phyloP scores from a whole-genome alignment of 2,329 filamentous ascomycete genomes.

The Beauveria caledonica region DNA sequence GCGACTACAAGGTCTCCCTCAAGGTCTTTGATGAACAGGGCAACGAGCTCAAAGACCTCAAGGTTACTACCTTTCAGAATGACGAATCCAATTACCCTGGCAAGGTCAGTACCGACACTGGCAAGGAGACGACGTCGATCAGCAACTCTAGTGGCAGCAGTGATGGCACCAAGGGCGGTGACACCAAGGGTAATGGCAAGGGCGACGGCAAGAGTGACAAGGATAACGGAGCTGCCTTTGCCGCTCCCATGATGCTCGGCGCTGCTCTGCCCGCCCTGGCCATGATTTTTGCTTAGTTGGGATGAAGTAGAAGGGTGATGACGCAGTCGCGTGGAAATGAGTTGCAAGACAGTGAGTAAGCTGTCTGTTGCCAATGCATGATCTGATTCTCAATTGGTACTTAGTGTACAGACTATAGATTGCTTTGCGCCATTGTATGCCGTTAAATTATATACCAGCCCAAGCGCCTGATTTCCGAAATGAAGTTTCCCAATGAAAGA shows the following conservation, averaged over 20 bases:
- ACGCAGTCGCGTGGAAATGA: background rate
- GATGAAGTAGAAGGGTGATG: background rate
- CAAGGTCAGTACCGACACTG: slow-evolving; percentile 31
- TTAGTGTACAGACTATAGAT: slow-evolving; percentile 9
- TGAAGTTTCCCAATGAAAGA: background rate
- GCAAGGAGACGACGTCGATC: slow-evolving; percentile 18
- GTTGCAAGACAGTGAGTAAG: background rate
- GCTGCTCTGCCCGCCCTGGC: slow-evolving; percentile 25
- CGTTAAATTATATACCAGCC: background rate
- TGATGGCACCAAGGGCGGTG: slow-evolving; percentile 1
- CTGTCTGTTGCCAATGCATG: background rate
- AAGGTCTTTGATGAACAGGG: slow-evolving; percentile 33
- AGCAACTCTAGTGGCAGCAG: slow-evolving; percentile 14
- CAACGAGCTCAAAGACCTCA: slow-evolving; percentile 34
- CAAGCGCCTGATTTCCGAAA: slow-evolving; percentile 2
- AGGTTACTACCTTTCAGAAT: slow-evolving; percentile 37
- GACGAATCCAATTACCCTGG: slow-evolving; percentile 39
- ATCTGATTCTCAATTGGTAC: slow-evolving; percentile 8
- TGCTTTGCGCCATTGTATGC: slow-evolving; percentile 7
- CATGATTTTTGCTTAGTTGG: slow-evolving; percentile 26
- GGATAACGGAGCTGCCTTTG: slow-evolving; percentile 22
- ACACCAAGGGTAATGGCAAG: background rate
- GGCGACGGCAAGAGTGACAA: slow-evolving; percentile 16
- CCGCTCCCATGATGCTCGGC: slow-evolving; percentile 25
- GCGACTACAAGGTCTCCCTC: slow-evolving; percentile 49